Base-by-base conservation (phyloP, 208 protist species). In the Sergeia podlipaevii region DNA sequence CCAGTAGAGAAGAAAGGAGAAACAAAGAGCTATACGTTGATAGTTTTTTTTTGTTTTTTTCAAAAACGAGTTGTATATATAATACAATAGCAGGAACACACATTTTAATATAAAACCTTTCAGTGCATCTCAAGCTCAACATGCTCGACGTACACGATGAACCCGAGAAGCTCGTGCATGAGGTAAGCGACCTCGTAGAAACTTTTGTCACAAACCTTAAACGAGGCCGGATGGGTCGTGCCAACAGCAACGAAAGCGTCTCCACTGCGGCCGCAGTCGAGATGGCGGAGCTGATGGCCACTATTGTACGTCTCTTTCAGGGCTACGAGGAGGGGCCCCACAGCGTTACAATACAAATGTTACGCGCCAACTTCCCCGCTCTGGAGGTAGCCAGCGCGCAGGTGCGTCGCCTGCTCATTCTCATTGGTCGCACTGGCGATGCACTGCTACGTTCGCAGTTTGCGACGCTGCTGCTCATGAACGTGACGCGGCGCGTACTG, bases 401-500 rank as follows among this genome's bases (percentile, higher is more conserved):
- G 41, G 80, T 91, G 32, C 44, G 61, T 5, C 59, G 73, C 1
- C 58, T 93, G 11, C 49, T 93, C 17, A 24, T 64, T 24, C 55
- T 88, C 17, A 70, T 91, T n/a, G 75, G 59, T 2, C 69, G 69
- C 57, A 73, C 73, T 17, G 76, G 79, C 4, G 77, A 84, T 24
- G 60, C 65, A 8, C 48, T 89, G 20, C 54, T 89, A 23, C 86
- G 82, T 1, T 66, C 82, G 13, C 81, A 87, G 65, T 87, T 89
- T 49, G 52, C 57, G 28, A 82, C 73, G 42, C 67, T 93, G 15
- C 69, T 93, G 44, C 73, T 93, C 4, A 89, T 77, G 65, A 93
- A 93, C 54, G 80, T 91, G n/a, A 86, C 80, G 10, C 81, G 86
- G 0, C 76, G 86, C 13, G 74, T 93, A n/a, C 56, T 93, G 11